Evolutionary conservation across 164 flowering plant species (phyloP), one percentile per base, ranked within the genome.

Genomic region (Umbilicus rupestris): DNA sequence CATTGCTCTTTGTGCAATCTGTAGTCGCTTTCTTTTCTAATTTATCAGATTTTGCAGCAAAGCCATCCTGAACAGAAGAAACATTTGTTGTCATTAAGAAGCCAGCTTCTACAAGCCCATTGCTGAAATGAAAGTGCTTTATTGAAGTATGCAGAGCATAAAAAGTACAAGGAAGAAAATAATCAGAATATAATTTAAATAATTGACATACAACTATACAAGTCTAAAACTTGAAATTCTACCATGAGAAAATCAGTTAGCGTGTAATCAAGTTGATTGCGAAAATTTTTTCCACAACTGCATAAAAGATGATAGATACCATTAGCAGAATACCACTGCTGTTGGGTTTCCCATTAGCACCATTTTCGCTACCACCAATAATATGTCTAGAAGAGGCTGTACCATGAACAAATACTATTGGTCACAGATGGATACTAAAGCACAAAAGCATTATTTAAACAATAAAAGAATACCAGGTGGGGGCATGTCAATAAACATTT

Each of bases 231-330:
- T 22, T 22, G 26, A 55, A 31, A 31, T 33, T 31, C n/a, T 2
- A 31, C 20, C 41, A 62, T 30, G 64, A 31, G 12, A 57, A 65
- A n/a, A 44, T 24, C 22, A 59, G 8, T 11, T 29, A 30, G 7
- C 39, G 64, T 29, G 12, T 47, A 37, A 11, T 29, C 50, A 64
- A 65, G 22, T 2, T 37, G 28, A 28, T 0, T 1, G 15, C 3
- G 50, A 19, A 17, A 3, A n/a, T n/a, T 9, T 42, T 42, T 42
- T 42, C 15, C 50, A 46, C 50, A 46, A 7, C 7, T 4, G 57
- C 57, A 50, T 50, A 12, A 28, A 52, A 52, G 2, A 2, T 8
- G 16, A 67, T 77, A 82, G 16, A 67, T 77, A 82, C 85, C 82
- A 77, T 78, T 58, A 65, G 58, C 68, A 69, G 44, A 47, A 70